Base-by-base conservation (phyloP, 345 rosid species). In the Brassica rapa region DNA sequence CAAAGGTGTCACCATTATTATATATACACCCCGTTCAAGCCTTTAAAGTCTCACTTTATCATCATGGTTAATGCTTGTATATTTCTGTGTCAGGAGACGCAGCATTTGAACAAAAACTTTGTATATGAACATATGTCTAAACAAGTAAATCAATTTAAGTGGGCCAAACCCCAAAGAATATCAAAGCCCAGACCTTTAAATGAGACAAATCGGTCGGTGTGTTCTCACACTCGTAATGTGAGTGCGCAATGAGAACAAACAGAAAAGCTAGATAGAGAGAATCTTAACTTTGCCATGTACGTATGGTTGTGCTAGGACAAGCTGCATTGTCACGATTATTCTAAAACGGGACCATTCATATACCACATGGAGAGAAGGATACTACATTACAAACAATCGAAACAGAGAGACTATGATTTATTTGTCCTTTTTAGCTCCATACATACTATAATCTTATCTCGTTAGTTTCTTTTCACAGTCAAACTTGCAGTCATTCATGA, bases 341-440 rank as follows among this genome's bases (percentile, higher is more conserved):
- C 65, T 21, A 55, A 80, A 80, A 80, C 68, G 83, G 83, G 79
- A 80, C 83, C 83, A 80, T 80, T 16, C 12, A 3, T 63, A 79
- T 60, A 67, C 19, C 70, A 73, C 79, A 74, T 80, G 75, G 79
- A 68, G 75, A 73, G 78, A 72, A 43, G 49, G 82, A 80, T 80
- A 51, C 23, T 74, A 74, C 82, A 68, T 53, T 73, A 73, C 82
- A 80, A 74, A 69, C 39, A 1, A 14, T 12, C 24, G 39, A 39
- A 74, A 78, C 69, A 74, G 79, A 37, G 66, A 74, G 79, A 79
- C 74, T 79, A 73, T 19, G 78, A 73, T 73, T 68, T 39, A 11
- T 79, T 79, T 79, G 82, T 78, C 14, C 57, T 24, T 23, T 37
- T 35, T 73, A 66, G 29, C 59, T 16, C 24, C n/a, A 25, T 66